Percentiles rank a stretch among this genome's conserved stretches.
Evolutionary conservation across 192 early-diverging fungal genomes (phyloP).

Genomic region (Coemansia interrupta): DNA sequence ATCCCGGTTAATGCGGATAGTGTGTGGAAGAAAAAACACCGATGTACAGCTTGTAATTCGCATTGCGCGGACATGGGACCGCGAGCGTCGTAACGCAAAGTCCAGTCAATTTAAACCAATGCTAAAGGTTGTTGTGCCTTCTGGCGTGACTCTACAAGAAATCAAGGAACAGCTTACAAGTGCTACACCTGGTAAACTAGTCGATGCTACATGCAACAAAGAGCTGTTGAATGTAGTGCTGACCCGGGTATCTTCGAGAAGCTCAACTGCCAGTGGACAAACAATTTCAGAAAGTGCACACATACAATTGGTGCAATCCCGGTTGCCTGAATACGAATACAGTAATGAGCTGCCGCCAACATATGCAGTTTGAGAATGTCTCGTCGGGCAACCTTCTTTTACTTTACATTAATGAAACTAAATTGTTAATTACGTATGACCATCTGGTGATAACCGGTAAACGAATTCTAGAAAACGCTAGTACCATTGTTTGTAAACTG

Average conservation of each 20-base stretch:
- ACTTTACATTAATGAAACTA: no score
- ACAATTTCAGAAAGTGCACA: not conserved
- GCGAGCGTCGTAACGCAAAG: not conserved
- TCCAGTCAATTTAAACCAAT: slow-evolving; percentile 33
- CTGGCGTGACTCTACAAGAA: slow-evolving; percentile 29
- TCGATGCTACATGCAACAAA: slow-evolving; percentile 26
- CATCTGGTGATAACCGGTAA: no score
- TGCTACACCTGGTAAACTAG: slow-evolving; percentile 9
- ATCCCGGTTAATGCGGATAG: slow-evolving; percentile 16
- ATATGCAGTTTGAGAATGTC: not conserved
- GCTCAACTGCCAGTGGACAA: not conserved
- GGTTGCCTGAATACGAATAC: slow-evolving; percentile 8
- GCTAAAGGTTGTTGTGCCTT: slow-evolving; percentile 39
- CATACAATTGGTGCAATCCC: not conserved
- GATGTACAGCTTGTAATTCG: slow-evolving; percentile 41
- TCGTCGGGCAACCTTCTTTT: not conserved
- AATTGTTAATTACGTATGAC: no score
- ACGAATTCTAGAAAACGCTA: no score
- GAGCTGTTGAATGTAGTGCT: slow-evolving; percentile 13
- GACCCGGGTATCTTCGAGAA: slow-evolving; percentile 20
- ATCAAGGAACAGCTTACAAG: slow-evolving; percentile 15
- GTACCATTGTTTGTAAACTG: no score
- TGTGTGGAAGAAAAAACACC: slow-evolving; percentile 15
- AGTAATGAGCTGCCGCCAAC: slow-evolving; percentile 8
- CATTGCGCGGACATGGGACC: slow-evolving; percentile 40